These are phyloP conservation scores for Sclerotinia subarctica DNA, from an alignment of 2,329 filamentous ascomycete species.

Conservation along the genomic window DNA sequence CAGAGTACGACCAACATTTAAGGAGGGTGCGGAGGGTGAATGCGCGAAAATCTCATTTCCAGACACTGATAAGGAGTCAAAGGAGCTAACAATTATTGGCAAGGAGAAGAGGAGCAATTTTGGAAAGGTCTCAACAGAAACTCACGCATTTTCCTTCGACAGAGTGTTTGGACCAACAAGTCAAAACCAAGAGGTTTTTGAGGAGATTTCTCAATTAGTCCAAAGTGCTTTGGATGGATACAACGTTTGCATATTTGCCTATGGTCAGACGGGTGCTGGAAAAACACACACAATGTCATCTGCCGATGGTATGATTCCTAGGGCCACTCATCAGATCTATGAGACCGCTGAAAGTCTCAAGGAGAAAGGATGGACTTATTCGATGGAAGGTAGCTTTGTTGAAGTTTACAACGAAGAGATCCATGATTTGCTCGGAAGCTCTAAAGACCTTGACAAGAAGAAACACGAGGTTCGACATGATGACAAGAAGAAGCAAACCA, in stretches of 20 bases:
- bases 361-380: slow-evolving; percentile 92
- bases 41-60: slow-evolving; percentile 76
- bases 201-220: slow-evolving; percentile 93
- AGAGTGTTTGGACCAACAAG: slow-evolving; percentile 79
- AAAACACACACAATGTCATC: slow-evolving; percentile 98
- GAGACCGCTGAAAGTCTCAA: slow-evolving; percentile 77
- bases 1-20: slow-evolving; percentile 75
- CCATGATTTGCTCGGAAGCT: slow-evolving; percentile 77
- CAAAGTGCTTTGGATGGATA: slow-evolving; percentile 96
- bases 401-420: slow-evolving; percentile 99
- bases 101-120: slow-evolving; percentile 81
- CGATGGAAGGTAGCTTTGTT: slow-evolving; percentile 90
- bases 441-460: slow-evolving; percentile 70
- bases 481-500: slow-evolving; percentile 74
- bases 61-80: slow-evolving; percentile 74
- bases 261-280: slow-evolving; percentile 93
- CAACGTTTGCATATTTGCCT: slow-evolving; percentile 98
- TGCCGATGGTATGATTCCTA: slow-evolving; percentile 88
- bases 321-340: slow-evolving; percentile 91
- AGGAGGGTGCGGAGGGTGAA: slow-evolving; percentile 54
- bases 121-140: slow-evolving; percentile 72
- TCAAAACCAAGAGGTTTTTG: slow-evolving; percentile 84
- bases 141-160: slow-evolving; percentile 85
- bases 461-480: slow-evolving; percentile 91
- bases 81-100: slow-evolving; percentile 80